Percentiles rank a stretch among this genome's conserved stretches.
These are phyloP conservation scores for Heritiera littoralis DNA, from an alignment of 345 rosid genomes.

Conservation along the genomic window DNA sequence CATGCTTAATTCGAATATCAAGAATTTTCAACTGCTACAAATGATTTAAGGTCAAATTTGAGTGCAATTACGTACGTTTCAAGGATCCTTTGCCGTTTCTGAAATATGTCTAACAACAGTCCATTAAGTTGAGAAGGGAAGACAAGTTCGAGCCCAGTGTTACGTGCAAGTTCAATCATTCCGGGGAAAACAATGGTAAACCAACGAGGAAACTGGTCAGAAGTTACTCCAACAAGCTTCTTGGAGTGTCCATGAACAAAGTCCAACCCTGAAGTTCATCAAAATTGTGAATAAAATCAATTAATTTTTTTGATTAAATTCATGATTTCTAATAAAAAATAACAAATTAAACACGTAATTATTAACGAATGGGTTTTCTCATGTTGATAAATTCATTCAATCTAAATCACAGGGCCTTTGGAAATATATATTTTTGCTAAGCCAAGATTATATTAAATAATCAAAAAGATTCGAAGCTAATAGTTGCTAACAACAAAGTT, in stretches of 20 bases:
- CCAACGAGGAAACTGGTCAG: slow-evolving; percentile 50
- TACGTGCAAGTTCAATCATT: slow-evolving; percentile 46
- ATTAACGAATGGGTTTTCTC: no score
- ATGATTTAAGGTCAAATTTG: not conserved
- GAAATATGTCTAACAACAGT: slow-evolving; percentile 24
- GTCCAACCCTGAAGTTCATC: slow-evolving; percentile 35
- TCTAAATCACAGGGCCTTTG: no score
- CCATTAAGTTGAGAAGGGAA: slow-evolving; percentile 12
- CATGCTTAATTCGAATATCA: no score
- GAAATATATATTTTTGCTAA: no score
- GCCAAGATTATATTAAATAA: no score
- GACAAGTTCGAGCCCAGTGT: slow-evolving; percentile 37
- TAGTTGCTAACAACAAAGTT: no score
- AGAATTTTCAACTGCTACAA: no score
- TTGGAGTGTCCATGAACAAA: slow-evolving; percentile 39
- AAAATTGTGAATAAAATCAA: not conserved
- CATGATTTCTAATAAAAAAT: no score
- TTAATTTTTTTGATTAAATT: no score
- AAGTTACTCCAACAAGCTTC: slow-evolving; percentile 29
- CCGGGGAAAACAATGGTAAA: slow-evolving; percentile 49
- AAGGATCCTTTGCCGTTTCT: slow-evolving; percentile 40
- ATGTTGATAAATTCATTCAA: no score
- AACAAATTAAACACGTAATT: no score
- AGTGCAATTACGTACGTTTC: slow-evolving; percentile 28
- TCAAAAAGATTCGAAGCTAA: no score